Evolutionary conservation across 2,329 filamentous ascomycete species (phyloP), one percentile per base, ranked within the genome.

Genomic region (Aspergillus sp.): DNA sequence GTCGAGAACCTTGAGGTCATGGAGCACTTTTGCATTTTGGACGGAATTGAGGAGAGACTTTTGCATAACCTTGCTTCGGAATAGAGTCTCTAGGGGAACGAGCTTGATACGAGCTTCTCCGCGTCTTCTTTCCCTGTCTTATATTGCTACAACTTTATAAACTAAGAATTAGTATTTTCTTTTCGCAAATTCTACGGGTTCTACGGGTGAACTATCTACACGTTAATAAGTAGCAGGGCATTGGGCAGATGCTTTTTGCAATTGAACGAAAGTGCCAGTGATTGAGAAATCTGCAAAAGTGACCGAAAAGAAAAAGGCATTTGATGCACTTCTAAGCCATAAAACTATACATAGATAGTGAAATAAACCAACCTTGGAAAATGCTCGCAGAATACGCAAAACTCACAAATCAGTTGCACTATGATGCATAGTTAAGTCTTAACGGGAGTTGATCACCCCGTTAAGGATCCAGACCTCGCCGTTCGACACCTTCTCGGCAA

Each of bases 1-100:
- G 88, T 88, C 3, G 93, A 98, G 76, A 98, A 98, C 68, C 69
- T 98, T 50, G 90, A 94, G 56, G 93, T 98, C 26, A 79, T 95
- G 59, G 90, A 95, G 65, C 91, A 97, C 68, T 87, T 89, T 64
- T 96, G 88, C 59, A 88, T 96, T 50, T 72, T 97, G 46, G 88
- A 95, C 57, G 86, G 86, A 12, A 85, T 96, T 45, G 90, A 96
- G 72, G 81, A 90, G 61, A 82, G 93, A 62, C 72, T 98, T 46
- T 71, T 97, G 59, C 76, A 76, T 61, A 70, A 68, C 39, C 59
- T 64, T 53, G 62, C 54, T 29, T 48, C 54, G 10, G 49, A 56
- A 33, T 49, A 49, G 28, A 27, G 33, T 26, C 31, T 28, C 30
- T 42, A 36, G 13, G 19, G 29, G 40, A 51, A 51, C 42, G 19